Evolutionary conservation across 306 rosid species (phyloP), one percentile per base, ranked within the genome.

Genomic region (Abrus precatorius): DNA sequence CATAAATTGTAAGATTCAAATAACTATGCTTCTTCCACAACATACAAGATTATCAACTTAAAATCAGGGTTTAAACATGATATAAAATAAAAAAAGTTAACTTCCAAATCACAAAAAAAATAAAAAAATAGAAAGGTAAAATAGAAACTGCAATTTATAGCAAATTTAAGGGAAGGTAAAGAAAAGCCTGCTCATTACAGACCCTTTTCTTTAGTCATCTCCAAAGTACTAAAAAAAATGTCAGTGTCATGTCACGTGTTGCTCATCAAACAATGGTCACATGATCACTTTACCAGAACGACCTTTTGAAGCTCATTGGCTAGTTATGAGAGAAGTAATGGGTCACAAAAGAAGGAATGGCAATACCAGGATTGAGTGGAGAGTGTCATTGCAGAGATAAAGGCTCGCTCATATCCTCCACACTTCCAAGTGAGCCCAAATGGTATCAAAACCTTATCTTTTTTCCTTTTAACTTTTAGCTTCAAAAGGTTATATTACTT

Each of bases 211-310:
- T 74, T 78, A 20, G 71, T 40, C 72, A 65, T 84, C 59, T 67
- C 52, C 57, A 50, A 77, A 76, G 80, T 63, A 76, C 55, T 47
- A 64, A 44, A 69, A 81, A 64, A 76, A 76, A 57, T 47, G 80
- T 45, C 72, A 61, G 80, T 74, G 77, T 83, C 68, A 59, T 80
- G 79, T 82, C 90, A 86, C 81, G 85, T 84, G 93, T 72, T 76
- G 72, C 60, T 85, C 69, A 66, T 78, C 82, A 75, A 68, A 43
- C 81, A 74, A 66, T 69, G 52, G 76, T 86, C 82, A 85, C 85
- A 47, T 84, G 88, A 68, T 80, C 41, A 72, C 36, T 69, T 77
- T 71, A 50, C 75, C 64, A 61, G 57, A 27, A 68, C 20, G 7
- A 14, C 47, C 45, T 36, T 82, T 79, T 61, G 28, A 45, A 62